Evolutionary conservation across 805 yeast genomes (phyloP), one percentile per base, ranked within the genome.

Genomic region (Candida coleopterorum): DNA sequence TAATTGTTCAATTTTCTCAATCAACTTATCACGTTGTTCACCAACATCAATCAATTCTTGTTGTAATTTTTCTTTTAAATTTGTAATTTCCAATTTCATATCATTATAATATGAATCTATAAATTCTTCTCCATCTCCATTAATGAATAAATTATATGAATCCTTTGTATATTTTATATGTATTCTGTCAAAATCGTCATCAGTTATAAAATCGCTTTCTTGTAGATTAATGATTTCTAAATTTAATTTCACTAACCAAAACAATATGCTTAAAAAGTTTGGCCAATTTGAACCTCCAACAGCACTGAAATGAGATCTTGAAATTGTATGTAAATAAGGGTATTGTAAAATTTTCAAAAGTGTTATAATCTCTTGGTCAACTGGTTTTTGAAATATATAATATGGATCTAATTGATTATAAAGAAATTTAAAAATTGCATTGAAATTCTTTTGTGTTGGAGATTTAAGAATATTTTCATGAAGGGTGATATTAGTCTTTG

Each of bases 221-320:
- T 50, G 52, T 36, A 63, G 38, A 41, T 56, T 45, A 41, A 53
- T 47, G 26, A 63, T 38, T 43, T 62, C 45, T 28, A 56, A 42
- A 48, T 68, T 79, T 42, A 77, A 66, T 44, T 77, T 76, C 4
- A 82, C 77, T 30, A 88, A 55, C 96, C 96, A 88, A 54, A 82
- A 79, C 16, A 88, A 61, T 74, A 89, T 76, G 1, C 93, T 95
- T 28, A 88, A 56, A 45, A 86, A 85, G 6, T 74, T 72, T 9
- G 85, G 87, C 96, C 96, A 88, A 46, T 79, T 79, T 33, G 82
- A 79, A 2, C 95, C 95, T 5, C 96, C 96, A 9, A 86, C 96
- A 0, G 96, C 96, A 25, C 88, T 77, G 25, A 88, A 80, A 53
- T 86, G 94, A 1, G 93, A 81, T 50, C 88, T 81, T 56, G 82